Base-by-base conservation (phyloP, 371 early-diverging fungal genomes). In the Blastocladiella emersonii region DNA sequence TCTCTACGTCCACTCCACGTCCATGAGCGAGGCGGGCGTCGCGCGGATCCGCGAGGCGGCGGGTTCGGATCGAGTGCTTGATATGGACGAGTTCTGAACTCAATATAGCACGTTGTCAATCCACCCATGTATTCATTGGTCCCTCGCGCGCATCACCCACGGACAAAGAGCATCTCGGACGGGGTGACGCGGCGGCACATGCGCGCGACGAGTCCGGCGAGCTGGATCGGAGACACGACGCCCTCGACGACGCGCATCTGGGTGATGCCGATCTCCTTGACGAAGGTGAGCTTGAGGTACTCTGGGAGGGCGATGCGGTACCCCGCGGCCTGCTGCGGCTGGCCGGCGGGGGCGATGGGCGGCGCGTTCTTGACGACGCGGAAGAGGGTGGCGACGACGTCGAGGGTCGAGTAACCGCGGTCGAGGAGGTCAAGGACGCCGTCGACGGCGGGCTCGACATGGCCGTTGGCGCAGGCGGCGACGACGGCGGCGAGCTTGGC, bases 301-400 rank as follows among this genome's bases (percentile, higher is more conserved):
- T 90, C 91, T 43, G 78, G 78, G 76, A 89, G 23, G 39, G n/a
- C 23, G 7, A 57, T 13, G 7, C 39, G 39, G 39, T n/a, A n/a
- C n/a, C n/a, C n/a, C n/a, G n/a, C n/a, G n/a, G n/a, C n/a, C n/a
- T n/a, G n/a, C n/a, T n/a, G n/a, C n/a, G n/a, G n/a, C n/a, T n/a
- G n/a, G n/a, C n/a, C 32, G 21, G 56, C 32, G 6, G 56, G 56
- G 13, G 41, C 41, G 19, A 23, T 21, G 23, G 23, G 34, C 17
- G 44, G 27, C 44, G 60, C 60, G 36, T 74, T 73, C 73, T 92
- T 93, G 44, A 85, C 81, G 3, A 96, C 93, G 44, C 87, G 80
- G 72, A 94, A 92, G 34, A 96, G 62, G 2, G 95, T 91, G 0
- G 87, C 90, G 61, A 96, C 85, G 57, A 98, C 92, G 70, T 96